phyloP scores from a whole-genome alignment of 2,329 filamentous ascomycete species.

The Tolypocladium pustulatum region DNA sequence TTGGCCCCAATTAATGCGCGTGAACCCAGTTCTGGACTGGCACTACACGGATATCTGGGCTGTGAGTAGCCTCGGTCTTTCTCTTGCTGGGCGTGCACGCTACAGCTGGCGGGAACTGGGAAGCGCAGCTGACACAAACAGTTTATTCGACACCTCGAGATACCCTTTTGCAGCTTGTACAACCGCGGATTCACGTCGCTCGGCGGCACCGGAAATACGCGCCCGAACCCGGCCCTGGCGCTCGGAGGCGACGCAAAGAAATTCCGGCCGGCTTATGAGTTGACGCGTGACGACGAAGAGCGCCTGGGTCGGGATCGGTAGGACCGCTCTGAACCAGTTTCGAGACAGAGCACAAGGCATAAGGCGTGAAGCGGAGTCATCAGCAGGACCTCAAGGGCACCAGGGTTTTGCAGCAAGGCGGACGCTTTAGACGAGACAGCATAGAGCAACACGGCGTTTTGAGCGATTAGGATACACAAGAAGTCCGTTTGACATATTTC shows the following conservation, averaged over 20 bases:
- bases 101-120: background rate
- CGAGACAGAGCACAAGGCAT: background rate
- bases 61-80: slow-evolving; percentile 41
- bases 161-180: slow-evolving; percentile 82
- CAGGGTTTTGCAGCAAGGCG: background rate
- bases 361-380: background rate
- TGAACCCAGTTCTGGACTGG: slow-evolving; percentile 97
- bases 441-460: background rate
- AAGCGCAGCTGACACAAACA: slow-evolving; percentile 22
- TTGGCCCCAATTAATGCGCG: slow-evolving; percentile 86
- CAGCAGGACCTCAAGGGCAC: background rate
- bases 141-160: slow-evolving; percentile 69
- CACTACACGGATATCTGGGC: slow-evolving; percentile 92
- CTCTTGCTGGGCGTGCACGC: background rate
- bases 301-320: slow-evolving; percentile 59
- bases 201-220: slow-evolving; percentile 82
- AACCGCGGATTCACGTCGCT: slow-evolving; percentile 83
- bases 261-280: slow-evolving; percentile 66
- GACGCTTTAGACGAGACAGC: background rate
- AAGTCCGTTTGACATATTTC: background rate
- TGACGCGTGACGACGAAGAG: slow-evolving; percentile 67
- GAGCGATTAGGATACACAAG: background rate
- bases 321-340: background rate
- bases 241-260: slow-evolving; percentile 19
- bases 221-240: slow-evolving; percentile 71